Evolutionary conservation across 495 filamentous ascomycete genomes (phyloP).

Genomic region (Physcia stellaris): DNA sequence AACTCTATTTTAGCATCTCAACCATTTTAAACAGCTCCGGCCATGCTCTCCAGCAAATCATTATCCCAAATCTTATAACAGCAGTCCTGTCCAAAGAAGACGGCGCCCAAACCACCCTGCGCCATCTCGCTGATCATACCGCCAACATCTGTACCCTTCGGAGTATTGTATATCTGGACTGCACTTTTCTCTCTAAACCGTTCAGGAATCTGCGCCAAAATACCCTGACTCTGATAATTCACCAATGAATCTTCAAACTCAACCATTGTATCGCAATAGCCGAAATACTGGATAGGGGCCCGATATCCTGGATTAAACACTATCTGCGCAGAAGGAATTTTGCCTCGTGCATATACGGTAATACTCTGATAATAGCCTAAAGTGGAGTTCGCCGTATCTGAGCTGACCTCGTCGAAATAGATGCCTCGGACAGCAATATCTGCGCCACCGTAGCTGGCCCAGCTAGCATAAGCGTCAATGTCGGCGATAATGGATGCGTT

Average conservation of each 20-base stretch:
- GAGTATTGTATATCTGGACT: conserved; percentile 6
- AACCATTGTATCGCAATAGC: conserved; percentile 6
- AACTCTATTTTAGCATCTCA: too few relatives aligned
- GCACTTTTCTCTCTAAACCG: conserved; percentile 2
- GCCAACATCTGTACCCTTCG: conserved; percentile 1
- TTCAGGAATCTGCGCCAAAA: background rate
- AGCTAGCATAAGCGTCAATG: conserved; percentile 28
- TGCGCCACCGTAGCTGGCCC: conserved; percentile 19
- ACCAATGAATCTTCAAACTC: conserved; percentile 6
- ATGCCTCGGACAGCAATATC: conserved; percentile 29
- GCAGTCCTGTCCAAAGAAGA: conserved; percentile 7
- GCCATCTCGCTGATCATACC: conserved; percentile 3
- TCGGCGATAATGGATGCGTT: conserved; percentile 21
- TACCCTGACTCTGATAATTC: background rate
- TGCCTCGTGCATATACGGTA: background rate
- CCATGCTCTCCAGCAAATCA: background rate
- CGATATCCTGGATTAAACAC: conserved; percentile 8
- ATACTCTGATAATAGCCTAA: conserved; percentile 24
- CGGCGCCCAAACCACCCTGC: conserved; percentile 1
- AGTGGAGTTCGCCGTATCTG: conserved; percentile 15
- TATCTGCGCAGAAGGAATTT: background rate
- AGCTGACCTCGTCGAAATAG: conserved; percentile 34
- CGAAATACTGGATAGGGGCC: conserved; percentile 2
- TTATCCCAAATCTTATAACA: conserved; percentile 7
- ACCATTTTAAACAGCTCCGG: conserved; percentile 5